Evolutionary conservation across 305 asterid genomes (phyloP).

Genomic region (Fraxinus baroniana): DNA sequence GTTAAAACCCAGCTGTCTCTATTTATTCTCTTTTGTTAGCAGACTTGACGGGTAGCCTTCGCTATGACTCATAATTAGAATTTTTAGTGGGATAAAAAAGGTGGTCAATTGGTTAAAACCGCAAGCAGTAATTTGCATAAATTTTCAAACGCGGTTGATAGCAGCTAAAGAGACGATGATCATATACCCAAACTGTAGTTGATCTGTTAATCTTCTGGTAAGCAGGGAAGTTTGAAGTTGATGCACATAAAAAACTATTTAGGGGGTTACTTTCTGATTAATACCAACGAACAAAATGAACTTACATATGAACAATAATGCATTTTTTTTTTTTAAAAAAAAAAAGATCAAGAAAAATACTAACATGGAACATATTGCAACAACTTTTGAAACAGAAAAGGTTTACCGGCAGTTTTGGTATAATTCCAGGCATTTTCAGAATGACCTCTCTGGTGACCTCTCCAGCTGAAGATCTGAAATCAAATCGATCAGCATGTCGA

Average conservation of each 20-base stretch:
- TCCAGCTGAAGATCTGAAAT: conserved; percentile 40
- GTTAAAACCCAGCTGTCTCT: not conserved
- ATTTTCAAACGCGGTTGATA: not conserved
- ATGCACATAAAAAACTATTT: not conserved
- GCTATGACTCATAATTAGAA: not conserved
- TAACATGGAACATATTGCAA: not conserved
- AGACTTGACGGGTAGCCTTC: not conserved
- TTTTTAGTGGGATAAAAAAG: not conserved
- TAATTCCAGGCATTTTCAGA: conserved; percentile 38
- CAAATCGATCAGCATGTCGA: conserved; percentile 48
- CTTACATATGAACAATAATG: not conserved
- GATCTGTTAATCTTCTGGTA: not conserved
- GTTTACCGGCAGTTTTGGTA: conserved; percentile 40
- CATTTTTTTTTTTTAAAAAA: not conserved
- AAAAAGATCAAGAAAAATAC: not conserved
- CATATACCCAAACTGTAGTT: not conserved
- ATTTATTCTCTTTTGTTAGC: not conserved
- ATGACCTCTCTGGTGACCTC: conserved; percentile 44
- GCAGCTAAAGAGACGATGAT: not conserved
- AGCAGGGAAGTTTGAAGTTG: not conserved
- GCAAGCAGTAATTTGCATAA: not conserved
- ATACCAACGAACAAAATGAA: not conserved
- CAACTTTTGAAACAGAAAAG: not conserved
- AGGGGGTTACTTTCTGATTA: not conserved
- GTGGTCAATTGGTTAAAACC: not conserved